Base-by-base conservation (phyloP, 371 early-diverging fungal genomes). In the Fennellomyces sp. region DNA sequence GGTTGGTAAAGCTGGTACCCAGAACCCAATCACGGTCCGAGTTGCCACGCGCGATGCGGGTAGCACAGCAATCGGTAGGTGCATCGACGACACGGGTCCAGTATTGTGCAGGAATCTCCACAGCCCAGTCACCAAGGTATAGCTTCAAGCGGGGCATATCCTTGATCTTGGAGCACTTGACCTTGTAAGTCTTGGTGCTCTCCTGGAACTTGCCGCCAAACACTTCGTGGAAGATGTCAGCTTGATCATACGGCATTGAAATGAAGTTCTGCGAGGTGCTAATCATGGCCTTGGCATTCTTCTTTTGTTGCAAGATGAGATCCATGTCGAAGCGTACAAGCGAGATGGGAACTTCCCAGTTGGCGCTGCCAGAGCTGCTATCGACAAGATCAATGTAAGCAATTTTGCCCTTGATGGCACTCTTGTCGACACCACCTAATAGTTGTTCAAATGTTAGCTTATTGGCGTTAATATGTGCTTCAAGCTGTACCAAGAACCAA, bases 341-440 rank as follows among this genome's bases (percentile, higher is more conserved):
- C 50, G 70, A 66, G 23, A 77, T 74, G 47, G 70, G 72, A 33
- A 77, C 63, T 58, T 77, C 75, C 78, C 78, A 77, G n/a, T 45
- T 45, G 45, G 45, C 45, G 56, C 69, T 74, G 55, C 69, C 72
- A 36, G 56, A 64, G 41, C 54, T 52, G 23, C 60, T 67, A 26
- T 61, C 68, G 25, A 75, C 67, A n/a, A 77, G 55, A 29, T 62
- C 68, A 52, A 74, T 58, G 56, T 77, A 77, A 7, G 61, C 26
- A 10, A 77, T 56, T 19, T 74, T 56, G 15, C 78, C 75, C 19
- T 77, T 48, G 30, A 77, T 77, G 27, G 60, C 64, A 10, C 61
- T 66, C 25, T 55, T 68, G 47, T 77, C 78, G 47, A 77, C 57
- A 48, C 78, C 78, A 54, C 77, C 77, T 60, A 45, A 8, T 23